Evolutionary conservation across 208 protist genomes (phyloP).

Genomic region (Leishmania mexicana): DNA sequence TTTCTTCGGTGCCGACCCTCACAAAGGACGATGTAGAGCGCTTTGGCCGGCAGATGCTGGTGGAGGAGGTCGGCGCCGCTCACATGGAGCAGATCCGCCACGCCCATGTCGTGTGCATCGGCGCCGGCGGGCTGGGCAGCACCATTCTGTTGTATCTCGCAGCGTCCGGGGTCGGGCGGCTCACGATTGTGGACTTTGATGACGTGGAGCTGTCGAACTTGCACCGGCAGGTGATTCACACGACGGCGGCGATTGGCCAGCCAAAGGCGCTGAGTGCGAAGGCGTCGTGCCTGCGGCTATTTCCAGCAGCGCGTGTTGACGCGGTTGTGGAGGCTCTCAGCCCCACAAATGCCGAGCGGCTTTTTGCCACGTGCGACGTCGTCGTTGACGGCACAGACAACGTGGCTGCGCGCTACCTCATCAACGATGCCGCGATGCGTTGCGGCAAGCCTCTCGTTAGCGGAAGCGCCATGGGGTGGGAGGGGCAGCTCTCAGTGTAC

Average conservation of each 20-base stretch:
- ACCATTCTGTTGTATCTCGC: slow-evolving; percentile 93
- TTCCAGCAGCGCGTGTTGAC: slow-evolving; percentile 50
- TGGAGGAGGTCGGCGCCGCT: slow-evolving; percentile 79
- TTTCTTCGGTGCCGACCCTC: slow-evolving; percentile 38
- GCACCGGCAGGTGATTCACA: slow-evolving; percentile 95
- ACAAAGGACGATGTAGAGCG: slow-evolving; percentile 77
- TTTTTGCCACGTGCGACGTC: slow-evolving; percentile 83
- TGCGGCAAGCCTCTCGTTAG: slow-evolving; percentile 89
- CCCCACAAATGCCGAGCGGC: slow-evolving; percentile 67
- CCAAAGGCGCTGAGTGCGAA: slow-evolving; percentile 88
- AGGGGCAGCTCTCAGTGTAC: slow-evolving; percentile 95
- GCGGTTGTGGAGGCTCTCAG: slow-evolving; percentile 46
- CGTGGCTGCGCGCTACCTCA: slow-evolving; percentile 92
- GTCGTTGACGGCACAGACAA: slow-evolving; percentile 95
- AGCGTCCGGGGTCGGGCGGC: slow-evolving; percentile 89
- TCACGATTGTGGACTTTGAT: slow-evolving; percentile 94
- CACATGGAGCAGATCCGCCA: slow-evolving; percentile 73
- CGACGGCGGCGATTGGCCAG: slow-evolving; percentile 45
- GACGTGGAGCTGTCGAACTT: slow-evolving; percentile 93
- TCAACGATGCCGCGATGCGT: slow-evolving; percentile 95
- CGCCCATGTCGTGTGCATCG: slow-evolving; percentile 87
- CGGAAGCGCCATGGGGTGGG: slow-evolving; percentile 94
- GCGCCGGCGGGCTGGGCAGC: slow-evolving; percentile 94
- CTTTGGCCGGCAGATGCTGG: slow-evolving; percentile 90
- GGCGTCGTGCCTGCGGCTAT: slow-evolving; percentile 64